phyloP scores from a whole-genome alignment of 495 filamentous ascomycete genomes.

The Bombardia bombarda region DNA sequence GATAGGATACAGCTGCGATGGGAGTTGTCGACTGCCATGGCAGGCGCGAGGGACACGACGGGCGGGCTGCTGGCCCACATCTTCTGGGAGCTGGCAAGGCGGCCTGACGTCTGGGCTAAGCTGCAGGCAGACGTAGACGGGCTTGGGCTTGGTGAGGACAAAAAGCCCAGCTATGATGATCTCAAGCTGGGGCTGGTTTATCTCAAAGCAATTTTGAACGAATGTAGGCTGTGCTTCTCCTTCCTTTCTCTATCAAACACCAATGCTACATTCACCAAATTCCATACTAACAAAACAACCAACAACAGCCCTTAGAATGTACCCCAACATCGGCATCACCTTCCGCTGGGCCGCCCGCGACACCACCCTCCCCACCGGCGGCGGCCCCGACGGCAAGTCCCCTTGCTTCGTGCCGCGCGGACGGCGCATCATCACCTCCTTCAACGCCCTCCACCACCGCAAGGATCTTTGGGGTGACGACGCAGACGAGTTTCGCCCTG shows the following conservation, averaged over 20 bases:
- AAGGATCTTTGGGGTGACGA: background rate
- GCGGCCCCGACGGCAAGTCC: background rate
- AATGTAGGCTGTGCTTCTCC: background rate
- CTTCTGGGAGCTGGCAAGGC: background rate
- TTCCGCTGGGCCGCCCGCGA: background rate
- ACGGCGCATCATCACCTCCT: background rate
- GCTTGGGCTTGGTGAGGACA: background rate
- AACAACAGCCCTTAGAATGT: background rate
- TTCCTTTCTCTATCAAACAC: background rate
- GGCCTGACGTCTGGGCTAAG: background rate
- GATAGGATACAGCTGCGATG: background rate
- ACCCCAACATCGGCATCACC: background rate
- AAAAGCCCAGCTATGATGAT: background rate
- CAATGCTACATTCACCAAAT: background rate
- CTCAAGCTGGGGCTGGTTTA: background rate
- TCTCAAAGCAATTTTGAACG: background rate
- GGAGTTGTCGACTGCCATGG: background rate
- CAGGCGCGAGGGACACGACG: background rate
- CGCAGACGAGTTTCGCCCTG: background rate
- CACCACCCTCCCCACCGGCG: background rate
- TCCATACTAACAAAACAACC: too few relatives aligned
- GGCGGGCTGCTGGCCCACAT: background rate
- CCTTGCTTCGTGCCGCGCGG: background rate
- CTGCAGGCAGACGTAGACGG: background rate
- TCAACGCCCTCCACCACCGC: background rate